Evolutionary conservation across 169 alveolate species (phyloP).

Genomic region (Plasmodium yoelii): DNA sequence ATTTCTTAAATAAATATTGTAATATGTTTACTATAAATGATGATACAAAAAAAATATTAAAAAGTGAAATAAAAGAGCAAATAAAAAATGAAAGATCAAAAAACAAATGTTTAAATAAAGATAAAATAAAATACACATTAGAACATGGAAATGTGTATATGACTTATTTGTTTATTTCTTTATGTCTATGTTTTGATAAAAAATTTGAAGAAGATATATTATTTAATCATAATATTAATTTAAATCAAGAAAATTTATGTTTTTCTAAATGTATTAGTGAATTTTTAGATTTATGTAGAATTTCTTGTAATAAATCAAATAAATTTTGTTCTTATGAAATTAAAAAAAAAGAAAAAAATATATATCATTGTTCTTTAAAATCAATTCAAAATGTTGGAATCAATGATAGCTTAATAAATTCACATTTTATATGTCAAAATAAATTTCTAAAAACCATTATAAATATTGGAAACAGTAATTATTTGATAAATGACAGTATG

Average conservation of each 20-base stretch:
- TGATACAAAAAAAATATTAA: neutral
- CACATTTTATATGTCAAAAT: constrained; percentile 54
- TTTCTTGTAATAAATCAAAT: constrained; percentile 40
- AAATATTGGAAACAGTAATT: constrained; percentile 67
- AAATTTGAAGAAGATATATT: constrained; percentile 47
- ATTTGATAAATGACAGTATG: constrained; percentile 61
- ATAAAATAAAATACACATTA: constrained; percentile 27
- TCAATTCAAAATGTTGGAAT: constrained; percentile 30
- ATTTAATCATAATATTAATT: constrained; percentile 37
- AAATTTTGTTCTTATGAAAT: constrained; percentile 29
- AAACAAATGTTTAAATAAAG: constrained; percentile 17
- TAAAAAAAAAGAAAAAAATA: constrained; percentile 54
- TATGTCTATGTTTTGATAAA: constrained; percentile 60
- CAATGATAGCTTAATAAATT: constrained; percentile 53
- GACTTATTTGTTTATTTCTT: constrained; percentile 37
- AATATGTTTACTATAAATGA: neutral
- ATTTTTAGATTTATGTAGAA: constrained; percentile 43
- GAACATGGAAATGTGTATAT: constrained; percentile 33
- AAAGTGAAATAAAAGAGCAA: constrained; percentile 4
- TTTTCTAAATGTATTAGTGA: constrained; percentile 40
- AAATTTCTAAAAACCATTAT: constrained; percentile 48
- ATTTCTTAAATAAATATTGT: constrained; percentile 45
- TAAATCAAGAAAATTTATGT: constrained; percentile 32
- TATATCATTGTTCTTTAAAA: constrained; percentile 30
- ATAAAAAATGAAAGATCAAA: constrained; percentile 4